phyloP scores from a whole-genome alignment of 2,329 filamentous ascomycete genomes.

The Orbilia oligospora region DNA sequence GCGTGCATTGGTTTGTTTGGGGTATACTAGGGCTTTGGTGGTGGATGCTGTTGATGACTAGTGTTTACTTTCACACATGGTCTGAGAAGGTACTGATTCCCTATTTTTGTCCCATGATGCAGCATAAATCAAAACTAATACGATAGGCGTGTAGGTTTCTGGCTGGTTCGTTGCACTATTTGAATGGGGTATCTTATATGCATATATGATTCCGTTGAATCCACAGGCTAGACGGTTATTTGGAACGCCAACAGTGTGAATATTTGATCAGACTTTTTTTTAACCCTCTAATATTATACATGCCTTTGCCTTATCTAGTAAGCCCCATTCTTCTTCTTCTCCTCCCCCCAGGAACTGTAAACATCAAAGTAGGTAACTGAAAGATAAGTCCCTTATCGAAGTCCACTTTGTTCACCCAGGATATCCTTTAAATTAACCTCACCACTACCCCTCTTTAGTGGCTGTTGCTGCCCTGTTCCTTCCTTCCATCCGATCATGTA shows the following conservation, averaged over 20 bases:
- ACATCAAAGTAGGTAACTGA: too few species aligned
- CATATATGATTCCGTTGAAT: constrained; percentile 57
- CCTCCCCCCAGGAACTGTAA: background rate
- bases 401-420: constrained; percentile 69
- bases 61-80: constrained; percentile 98
- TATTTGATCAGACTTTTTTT: background rate
- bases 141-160: constrained; percentile 57
- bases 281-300: background rate
- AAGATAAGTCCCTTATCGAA: background rate
- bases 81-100: constrained; percentile 85
- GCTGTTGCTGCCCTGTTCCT: constrained; percentile 81
- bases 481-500: constrained; percentile 95
- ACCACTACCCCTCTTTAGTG: constrained; percentile 85
- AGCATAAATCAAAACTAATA: constrained; percentile 4
- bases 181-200: constrained; percentile 63
- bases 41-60: constrained; percentile 99
- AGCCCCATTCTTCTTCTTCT: background rate
- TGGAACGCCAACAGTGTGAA: constrained; percentile 47
- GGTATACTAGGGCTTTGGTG: constrained; percentile 79
- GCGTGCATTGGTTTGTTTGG: constrained; percentile 69
- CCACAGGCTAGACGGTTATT: constrained; percentile 45
- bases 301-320: background rate
- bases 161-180: constrained; percentile 62
- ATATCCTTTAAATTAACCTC: constrained; percentile 91
- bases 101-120: background rate